phyloP scores from a whole-genome alignment of 208 protist genomes.

The Crithidia brevicula region DNA sequence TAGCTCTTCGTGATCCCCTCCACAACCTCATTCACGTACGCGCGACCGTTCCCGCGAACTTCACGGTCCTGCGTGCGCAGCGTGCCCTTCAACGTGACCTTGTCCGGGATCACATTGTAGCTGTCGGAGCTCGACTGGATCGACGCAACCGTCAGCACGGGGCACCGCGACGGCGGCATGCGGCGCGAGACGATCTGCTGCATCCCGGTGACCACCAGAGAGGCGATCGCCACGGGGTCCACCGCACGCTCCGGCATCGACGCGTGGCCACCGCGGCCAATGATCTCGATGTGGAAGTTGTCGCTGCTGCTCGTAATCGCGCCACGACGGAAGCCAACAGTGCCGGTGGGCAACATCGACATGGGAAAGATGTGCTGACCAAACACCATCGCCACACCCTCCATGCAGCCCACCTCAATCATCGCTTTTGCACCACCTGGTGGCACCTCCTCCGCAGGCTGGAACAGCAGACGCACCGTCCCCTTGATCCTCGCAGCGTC shows the following conservation, averaged over 20 bases:
- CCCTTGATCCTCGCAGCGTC: constrained; percentile 50
- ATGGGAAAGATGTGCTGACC: constrained; percentile 38
- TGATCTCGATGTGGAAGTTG: constrained; percentile 41
- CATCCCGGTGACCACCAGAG: constrained; percentile 42
- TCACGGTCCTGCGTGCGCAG: constrained; percentile 44
- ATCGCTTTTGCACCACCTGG: constrained; percentile 60
- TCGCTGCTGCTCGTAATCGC: constrained; percentile 31
- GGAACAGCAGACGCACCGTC: constrained; percentile 78
- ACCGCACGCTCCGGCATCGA: constrained; percentile 55
- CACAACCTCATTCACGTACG: constrained; percentile 37
- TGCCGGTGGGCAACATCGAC: constrained; percentile 14
- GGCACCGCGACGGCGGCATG: constrained; percentile 38
- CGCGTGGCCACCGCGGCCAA: constrained; percentile 63
- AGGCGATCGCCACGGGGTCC: constrained; percentile 55
- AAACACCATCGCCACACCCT: constrained; percentile 70
- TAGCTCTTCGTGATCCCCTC: constrained; percentile 27
- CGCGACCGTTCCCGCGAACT: constrained; percentile 36
- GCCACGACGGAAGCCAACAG: constrained; percentile 27
- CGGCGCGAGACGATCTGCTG: constrained; percentile 61
- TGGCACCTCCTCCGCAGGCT: constrained; percentile 71
- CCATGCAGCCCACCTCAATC: constrained; percentile 45
- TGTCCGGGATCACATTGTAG: constrained; percentile 69
- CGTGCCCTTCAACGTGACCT: constrained; percentile 48
- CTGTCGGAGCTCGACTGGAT: constrained; percentile 44
- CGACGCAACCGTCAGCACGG: constrained; percentile 51